Percentiles rank a stretch among this genome's conserved stretches.
Conservation (phyloP, 306 rosid species). For the Canavalia ensiformis region DNA sequence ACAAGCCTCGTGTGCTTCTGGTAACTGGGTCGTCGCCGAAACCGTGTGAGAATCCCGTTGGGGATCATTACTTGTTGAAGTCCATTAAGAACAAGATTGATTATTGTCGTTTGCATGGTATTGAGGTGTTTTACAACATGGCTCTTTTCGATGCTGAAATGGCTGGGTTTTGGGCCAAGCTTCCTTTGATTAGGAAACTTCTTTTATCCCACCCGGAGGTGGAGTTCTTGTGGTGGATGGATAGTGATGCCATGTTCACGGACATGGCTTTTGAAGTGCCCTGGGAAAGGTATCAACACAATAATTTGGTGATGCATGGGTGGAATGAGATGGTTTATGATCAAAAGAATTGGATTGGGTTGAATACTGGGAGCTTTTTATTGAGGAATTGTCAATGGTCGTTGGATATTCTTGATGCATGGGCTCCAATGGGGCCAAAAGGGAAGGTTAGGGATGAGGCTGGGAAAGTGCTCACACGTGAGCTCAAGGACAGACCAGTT, state of each 20-base stretch:
- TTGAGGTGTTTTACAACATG: slow-evolving; percentile 85
- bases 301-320: slow-evolving; percentile 85
- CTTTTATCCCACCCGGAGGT: slow-evolving; percentile 81
- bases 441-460: slow-evolving; percentile 88
- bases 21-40: slow-evolving; percentile 95
- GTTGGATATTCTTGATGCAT: slow-evolving; percentile 73
- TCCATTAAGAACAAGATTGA: slow-evolving; percentile 90
- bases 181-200: slow-evolving; percentile 79
- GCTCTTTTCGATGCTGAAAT: slow-evolving; percentile 87
- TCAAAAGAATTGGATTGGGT: slow-evolving; percentile 84
- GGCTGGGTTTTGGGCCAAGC: slow-evolving; percentile 97
- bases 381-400: slow-evolving; percentile 78
- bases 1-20: slow-evolving; percentile 81
- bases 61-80: slow-evolving; percentile 84
- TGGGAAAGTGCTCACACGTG: slow-evolving; percentile 76
- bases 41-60: slow-evolving; percentile 92
- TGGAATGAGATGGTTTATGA: slow-evolving; percentile 89
- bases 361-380: slow-evolving; percentile 83
- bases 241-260: slow-evolving; percentile 93
- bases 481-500: slow-evolving; percentile 71
- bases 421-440: slow-evolving; percentile 94
- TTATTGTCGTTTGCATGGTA: slow-evolving; percentile 86
- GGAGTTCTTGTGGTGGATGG: slow-evolving; percentile 98
- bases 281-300: slow-evolving; percentile 79
- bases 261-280: slow-evolving; percentile 95